Evolutionary conservation across 2,329 filamentous ascomycete species (phyloP).

Genomic region (Colletotrichum scovillei): DNA sequence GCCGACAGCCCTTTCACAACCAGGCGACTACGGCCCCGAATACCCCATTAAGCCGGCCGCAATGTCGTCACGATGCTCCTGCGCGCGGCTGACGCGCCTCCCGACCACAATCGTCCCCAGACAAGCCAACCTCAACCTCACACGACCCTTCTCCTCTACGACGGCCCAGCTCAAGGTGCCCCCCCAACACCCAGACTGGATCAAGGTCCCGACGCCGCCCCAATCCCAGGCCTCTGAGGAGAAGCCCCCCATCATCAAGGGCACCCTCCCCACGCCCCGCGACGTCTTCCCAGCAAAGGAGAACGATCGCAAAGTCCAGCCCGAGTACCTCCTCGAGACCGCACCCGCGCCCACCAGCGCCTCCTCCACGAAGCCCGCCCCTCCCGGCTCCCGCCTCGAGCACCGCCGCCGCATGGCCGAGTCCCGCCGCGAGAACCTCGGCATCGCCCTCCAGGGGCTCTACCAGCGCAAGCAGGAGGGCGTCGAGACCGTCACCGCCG

Average conservation of each 20-base stretch:
- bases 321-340: constrained; percentile 69
- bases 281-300: constrained; percentile 75
- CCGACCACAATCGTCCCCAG: constrained; percentile 1
- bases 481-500: constrained; percentile 55
- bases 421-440: constrained; percentile 76
- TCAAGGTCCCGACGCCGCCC: constrained; percentile 82
- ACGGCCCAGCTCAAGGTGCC: constrained; percentile 51
- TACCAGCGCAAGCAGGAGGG: constrained; percentile 70
- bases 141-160: constrained; percentile 48
- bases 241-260: constrained; percentile 68
- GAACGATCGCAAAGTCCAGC: constrained; percentile 69
- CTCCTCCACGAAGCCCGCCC: constrained; percentile 48
- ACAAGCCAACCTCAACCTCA: constrained; percentile 28
- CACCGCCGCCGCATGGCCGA: constrained; percentile 83
- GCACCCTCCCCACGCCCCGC: constrained; percentile 85
- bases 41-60: constrained; percentile 1
- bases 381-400: constrained; percentile 49
- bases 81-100: constrained; percentile 32
- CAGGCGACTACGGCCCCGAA: constrained; percentile 13
- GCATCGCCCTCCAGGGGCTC: constrained; percentile 76
- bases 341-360: constrained; percentile 64
- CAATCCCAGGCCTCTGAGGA: constrained; percentile 78
- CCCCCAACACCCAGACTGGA: constrained; percentile 89
- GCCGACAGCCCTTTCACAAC: neutral
- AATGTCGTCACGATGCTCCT: constrained; percentile 36